A percentile compares a stretch with the other conserved stretches of the same genome.
These are phyloP conservation scores for Colletotrichum incanum DNA, from an alignment of 2,329 filamentous ascomycete genomes.

Conservation along the genomic window DNA sequence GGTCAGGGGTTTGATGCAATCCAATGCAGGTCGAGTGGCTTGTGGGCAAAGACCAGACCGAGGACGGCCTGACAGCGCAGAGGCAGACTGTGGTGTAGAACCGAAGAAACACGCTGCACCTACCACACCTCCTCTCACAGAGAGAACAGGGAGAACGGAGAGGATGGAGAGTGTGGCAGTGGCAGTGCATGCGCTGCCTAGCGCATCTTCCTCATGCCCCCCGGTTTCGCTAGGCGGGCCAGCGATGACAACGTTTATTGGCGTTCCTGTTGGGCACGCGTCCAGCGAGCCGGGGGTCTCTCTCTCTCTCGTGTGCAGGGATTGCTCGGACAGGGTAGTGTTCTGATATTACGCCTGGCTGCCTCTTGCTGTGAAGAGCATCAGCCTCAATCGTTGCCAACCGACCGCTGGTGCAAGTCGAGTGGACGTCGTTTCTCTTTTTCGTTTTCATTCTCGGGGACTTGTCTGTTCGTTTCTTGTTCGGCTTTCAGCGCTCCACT, in stretches of 20 bases:
- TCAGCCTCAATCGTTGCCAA: neutral
- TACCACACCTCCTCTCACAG: neutral
- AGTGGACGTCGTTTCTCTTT: neutral
- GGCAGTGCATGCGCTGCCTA: constrained; percentile 38
- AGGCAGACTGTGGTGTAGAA: neutral
- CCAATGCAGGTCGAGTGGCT: constrained; percentile 3
- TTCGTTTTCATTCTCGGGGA: neutral
- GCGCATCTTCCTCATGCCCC: constrained; percentile 24
- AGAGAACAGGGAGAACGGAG: neutral
- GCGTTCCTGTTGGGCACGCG: constrained; percentile 1
- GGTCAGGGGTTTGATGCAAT: neutral
- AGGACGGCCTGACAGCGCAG: constrained; percentile 5
- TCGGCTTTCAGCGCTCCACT: neutral
- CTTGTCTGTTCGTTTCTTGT: neutral
- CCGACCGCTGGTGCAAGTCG: neutral
- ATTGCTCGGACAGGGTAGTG: constrained; percentile 21
- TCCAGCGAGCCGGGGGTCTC: neutral
- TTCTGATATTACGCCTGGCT: constrained; percentile 32
- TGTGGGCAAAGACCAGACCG: neutral
- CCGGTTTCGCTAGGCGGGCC: neutral
- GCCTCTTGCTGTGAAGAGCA: constrained; percentile 30
- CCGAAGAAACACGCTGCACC: neutral
- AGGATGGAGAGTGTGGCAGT: constrained; percentile 20
- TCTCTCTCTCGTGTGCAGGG: constrained; percentile 17
- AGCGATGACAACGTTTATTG: constrained; percentile 4